Base-by-base conservation (phyloP, 2,329 filamentous ascomycete species). In the Metarhizium brunneum region DNA sequence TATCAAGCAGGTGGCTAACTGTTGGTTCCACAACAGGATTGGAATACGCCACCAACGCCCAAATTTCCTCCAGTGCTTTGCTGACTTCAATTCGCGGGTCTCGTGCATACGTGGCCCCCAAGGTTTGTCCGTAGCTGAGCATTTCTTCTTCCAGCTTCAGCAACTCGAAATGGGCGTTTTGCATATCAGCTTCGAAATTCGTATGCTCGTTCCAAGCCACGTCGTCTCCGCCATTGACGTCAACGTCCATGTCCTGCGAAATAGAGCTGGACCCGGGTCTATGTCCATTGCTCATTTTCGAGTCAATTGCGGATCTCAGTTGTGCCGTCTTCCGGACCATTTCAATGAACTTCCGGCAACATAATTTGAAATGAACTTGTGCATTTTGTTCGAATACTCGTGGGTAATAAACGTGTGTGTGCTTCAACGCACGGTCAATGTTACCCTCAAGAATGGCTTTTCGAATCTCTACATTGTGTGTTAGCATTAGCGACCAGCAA, bases 321-420 rank as follows among this genome's bases (percentile, higher is more conserved):
- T 92, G 87, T 2, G 86, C 84, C 40, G 85, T 85, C 56, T 80
- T 82, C 45, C 88, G 82, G 64, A 95, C 90, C 86, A 99, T 92
- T 70, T 99, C 94, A 58, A 97, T 86, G 68, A 97, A 96, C 67
- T 94, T 95, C 58, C 91, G 85, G 67, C 92, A 96, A 61, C 87
- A 84, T 51, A 99, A 76, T 56, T 86, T 87, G 72, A 99, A 97
- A 67, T 92, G 85, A 16, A 96, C 90, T 54, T 90, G 84, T 54
- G 89, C 84, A 65, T 96, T 90, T 25, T 89, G 82, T 50, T 83
- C 78, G 18, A 99, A 79, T 1, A 97, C 90, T 29, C 81, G 79
- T 5, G 90, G 88, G 64, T 96, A 99, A 65, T 85, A 89, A 13
- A 78, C 76, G 52, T 85, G 83, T 3, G 89, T 95, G 63, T 86